These are phyloP conservation scores for Fraxinus anomala DNA, from an alignment of 257 asterid species.

Conservation along the genomic window DNA sequence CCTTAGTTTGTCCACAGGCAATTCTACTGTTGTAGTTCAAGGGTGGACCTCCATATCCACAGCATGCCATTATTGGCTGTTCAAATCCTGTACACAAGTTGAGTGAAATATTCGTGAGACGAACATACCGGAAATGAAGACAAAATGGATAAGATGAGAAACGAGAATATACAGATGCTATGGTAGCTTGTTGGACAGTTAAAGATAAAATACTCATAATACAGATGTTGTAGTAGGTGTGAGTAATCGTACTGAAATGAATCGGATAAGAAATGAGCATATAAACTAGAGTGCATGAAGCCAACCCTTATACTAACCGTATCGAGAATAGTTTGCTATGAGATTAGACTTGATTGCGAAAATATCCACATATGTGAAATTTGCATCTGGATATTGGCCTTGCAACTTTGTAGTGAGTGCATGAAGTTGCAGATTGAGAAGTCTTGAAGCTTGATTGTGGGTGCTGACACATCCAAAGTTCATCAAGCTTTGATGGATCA, in stretches of 20 bases:
- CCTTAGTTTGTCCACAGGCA: slow-evolving; percentile 79
- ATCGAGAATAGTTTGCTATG: slow-evolving; percentile 70
- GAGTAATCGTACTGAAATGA: too few species aligned
- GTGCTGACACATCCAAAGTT: slow-evolving; percentile 76
- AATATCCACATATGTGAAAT: slow-evolving; percentile 63
- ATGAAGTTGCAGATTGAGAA: slow-evolving; percentile 77
- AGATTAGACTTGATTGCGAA: slow-evolving; percentile 83
- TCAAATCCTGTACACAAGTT: slow-evolving; percentile 65
- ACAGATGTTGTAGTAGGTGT: too few species aligned
- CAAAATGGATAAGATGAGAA: neutral
- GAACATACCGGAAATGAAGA: neutral
- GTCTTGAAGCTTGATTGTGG: slow-evolving; percentile 83
- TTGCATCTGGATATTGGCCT: slow-evolving; percentile 71
- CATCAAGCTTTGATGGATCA: slow-evolving; percentile 81
- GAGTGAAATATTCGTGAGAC: neutral
- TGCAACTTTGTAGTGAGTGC: slow-evolving; percentile 76
- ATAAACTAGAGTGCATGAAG: neutral
- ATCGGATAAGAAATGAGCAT: too few species aligned
- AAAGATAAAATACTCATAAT: too few species aligned
- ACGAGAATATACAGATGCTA: neutral
- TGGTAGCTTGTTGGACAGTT: too few species aligned
- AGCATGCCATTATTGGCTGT: slow-evolving; percentile 87
- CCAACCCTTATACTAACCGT: slow-evolving; percentile 47
- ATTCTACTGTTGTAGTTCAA: slow-evolving; percentile 76
- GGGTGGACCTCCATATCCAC: slow-evolving; percentile 97